Evolutionary conservation across 306 rosid genomes (phyloP).

Genomic region (Vigna mungo): DNA sequence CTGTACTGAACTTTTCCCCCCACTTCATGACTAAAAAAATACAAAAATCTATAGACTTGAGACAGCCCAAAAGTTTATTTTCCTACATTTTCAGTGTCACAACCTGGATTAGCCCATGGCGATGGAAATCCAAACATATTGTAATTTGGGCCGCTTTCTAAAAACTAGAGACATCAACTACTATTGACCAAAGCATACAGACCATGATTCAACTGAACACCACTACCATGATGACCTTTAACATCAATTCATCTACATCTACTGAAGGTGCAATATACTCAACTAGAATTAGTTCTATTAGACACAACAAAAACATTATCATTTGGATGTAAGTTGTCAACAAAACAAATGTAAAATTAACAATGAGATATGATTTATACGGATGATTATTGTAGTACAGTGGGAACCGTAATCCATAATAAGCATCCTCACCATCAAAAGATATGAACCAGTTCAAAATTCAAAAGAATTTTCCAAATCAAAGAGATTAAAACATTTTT

Average conservation of each 20-base stretch:
- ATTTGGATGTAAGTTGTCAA: constrained; percentile 11
- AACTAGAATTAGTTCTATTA: constrained; percentile 18
- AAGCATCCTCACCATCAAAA: constrained; percentile 33
- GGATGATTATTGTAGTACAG: constrained; percentile 9
- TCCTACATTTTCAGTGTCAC: constrained; percentile 17
- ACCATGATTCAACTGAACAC: constrained; percentile 15
- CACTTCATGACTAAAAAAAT: too few relatives aligned
- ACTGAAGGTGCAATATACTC: neutral
- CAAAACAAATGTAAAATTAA: constrained; percentile 18
- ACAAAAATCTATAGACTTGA: neutral
- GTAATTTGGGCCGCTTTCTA: constrained; percentile 43
- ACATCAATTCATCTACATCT: constrained; percentile 41
- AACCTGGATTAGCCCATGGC: constrained; percentile 32
- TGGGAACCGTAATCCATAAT: neutral
- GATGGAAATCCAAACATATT: constrained; percentile 22
- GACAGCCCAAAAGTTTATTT: constrained; percentile 22
- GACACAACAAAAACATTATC: constrained; percentile 20
- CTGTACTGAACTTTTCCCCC: too few relatives aligned
- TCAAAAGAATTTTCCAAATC: constrained; percentile 9
- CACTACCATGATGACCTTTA: neutral
- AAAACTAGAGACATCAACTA: constrained; percentile 28
- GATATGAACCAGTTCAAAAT: neutral
- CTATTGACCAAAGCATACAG: constrained; percentile 15
- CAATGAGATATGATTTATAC: neutral
- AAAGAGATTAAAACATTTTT: neutral